Evolutionary conservation across 306 rosid species (phyloP).

Genomic region (Senna siamea): DNA sequence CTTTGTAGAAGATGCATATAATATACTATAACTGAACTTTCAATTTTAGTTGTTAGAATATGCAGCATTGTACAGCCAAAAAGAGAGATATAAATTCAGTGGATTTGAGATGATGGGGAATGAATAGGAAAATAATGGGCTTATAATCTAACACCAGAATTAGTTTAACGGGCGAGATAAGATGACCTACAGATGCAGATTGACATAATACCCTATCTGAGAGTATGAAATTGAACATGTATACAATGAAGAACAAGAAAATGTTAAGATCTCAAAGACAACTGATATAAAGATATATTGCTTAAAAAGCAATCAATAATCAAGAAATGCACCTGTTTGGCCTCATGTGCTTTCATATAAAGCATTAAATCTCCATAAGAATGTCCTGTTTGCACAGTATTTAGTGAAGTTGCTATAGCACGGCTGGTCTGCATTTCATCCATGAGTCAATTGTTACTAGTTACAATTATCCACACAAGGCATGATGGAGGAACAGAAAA

Average conservation of each 20-base stretch:
- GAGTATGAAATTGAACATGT: constrained; percentile 8
- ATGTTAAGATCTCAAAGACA: constrained; percentile 29
- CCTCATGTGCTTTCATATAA: constrained; percentile 63
- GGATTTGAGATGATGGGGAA: not conserved
- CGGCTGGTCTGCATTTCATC: constrained; percentile 72
- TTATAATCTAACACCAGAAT: constrained; percentile 2
- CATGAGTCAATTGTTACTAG: constrained; percentile 23
- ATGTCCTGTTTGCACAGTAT: constrained; percentile 83
- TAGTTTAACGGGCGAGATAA: constrained; percentile 10
- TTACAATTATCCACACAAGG: not conserved
- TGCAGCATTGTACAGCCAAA: not conserved
- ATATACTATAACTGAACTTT: constrained; percentile 3
- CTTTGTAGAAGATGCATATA: constrained; percentile 23
- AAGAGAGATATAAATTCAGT: not conserved
- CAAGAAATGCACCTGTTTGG: constrained; percentile 64
- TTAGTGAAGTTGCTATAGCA: constrained; percentile 76
- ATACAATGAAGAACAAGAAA: constrained; percentile 18
- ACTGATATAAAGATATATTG: constrained; percentile 22
- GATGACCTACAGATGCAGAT: constrained; percentile 20
- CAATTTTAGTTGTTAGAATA: constrained; percentile 6
- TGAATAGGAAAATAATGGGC: constrained; percentile 1
- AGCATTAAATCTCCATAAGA: constrained; percentile 91
- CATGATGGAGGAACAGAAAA: constrained; percentile 11
- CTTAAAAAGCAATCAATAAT: constrained; percentile 12
- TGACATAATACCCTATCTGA: not conserved